A percentile compares a stretch with the other conserved stretches of the same genome.
These are phyloP conservation scores for Penicillium digitatum DNA, from an alignment of 2,329 filamentous ascomycete species.

Conservation along the genomic window DNA sequence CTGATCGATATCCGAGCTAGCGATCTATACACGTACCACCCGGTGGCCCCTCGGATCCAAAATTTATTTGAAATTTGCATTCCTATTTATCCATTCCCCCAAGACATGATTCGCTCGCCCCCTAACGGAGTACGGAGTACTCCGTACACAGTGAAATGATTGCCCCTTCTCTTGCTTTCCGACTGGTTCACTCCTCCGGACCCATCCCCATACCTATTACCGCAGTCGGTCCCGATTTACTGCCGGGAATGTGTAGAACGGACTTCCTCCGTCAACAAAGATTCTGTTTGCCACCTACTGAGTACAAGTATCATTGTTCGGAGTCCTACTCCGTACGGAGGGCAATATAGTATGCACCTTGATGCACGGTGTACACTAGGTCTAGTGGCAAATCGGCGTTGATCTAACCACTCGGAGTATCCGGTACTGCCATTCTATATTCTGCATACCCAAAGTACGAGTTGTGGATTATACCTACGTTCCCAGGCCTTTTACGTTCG, in stretches of 20 bases:
- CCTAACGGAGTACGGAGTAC: no score
- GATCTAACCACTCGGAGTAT: neutral
- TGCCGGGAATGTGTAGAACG: neutral
- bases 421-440: neutral
- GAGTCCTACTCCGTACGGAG: no score
- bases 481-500: neutral
- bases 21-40: conserved; percentile 9
- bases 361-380: neutral
- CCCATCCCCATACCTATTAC: neutral
- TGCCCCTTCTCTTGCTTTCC: neutral
- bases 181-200: neutral
- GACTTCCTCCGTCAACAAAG: neutral
- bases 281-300: neutral
- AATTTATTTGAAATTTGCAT: neutral
- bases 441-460: conserved; percentile 1
- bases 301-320: neutral
- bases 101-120: neutral
- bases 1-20: conserved; percentile 12
- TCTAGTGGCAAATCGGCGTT: neutral
- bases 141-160: neutral
- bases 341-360: neutral
- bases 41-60: neutral
- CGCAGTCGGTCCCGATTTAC: neutral
- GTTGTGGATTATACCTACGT: neutral
- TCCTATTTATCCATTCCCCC: neutral